Evolutionary conservation across 441 rosid genomes (phyloP).

Genomic region (Jatropha multifida): DNA sequence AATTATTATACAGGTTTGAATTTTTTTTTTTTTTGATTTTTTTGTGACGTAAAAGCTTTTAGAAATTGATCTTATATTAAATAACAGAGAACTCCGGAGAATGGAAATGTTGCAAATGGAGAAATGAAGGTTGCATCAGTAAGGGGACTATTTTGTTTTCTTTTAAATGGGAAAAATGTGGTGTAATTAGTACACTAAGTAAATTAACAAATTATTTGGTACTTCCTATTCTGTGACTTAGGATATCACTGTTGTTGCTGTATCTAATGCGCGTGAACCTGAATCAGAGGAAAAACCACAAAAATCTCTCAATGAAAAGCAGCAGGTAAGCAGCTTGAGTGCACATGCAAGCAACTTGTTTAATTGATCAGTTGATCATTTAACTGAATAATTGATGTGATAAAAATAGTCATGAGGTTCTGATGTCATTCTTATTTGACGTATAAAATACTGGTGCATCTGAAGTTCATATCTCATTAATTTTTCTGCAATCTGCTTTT

Average conservation of each 20-base stretch:
- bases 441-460: constrained; percentile 4
- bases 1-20: constrained; percentile 65
- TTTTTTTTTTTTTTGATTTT: constrained; percentile 9
- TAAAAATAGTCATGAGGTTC: neutral
- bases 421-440: neutral
- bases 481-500: constrained; percentile 20
- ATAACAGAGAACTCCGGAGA: constrained; percentile 86
- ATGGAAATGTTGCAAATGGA: constrained; percentile 74
- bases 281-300: constrained; percentile 99
- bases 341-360: neutral
- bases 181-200: neutral
- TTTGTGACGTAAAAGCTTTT: constrained; percentile 16
- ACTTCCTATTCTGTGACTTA: constrained; percentile 30
- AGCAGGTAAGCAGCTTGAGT: constrained; percentile 60
- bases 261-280: constrained; percentile 62
- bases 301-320: constrained; percentile 94
- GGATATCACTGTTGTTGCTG: constrained; percentile 59
- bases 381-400: neutral
- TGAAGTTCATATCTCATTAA: constrained; percentile 17
- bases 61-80: constrained; percentile 28
- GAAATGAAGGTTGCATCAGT: constrained; percentile 66
- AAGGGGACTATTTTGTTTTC: constrained; percentile 28
- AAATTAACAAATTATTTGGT: constrained; percentile 24
- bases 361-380: neutral
- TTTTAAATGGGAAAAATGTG: constrained; percentile 10